phyloP scores from a whole-genome alignment of 306 rosid genomes.

The Casuarina equisetifolia region DNA sequence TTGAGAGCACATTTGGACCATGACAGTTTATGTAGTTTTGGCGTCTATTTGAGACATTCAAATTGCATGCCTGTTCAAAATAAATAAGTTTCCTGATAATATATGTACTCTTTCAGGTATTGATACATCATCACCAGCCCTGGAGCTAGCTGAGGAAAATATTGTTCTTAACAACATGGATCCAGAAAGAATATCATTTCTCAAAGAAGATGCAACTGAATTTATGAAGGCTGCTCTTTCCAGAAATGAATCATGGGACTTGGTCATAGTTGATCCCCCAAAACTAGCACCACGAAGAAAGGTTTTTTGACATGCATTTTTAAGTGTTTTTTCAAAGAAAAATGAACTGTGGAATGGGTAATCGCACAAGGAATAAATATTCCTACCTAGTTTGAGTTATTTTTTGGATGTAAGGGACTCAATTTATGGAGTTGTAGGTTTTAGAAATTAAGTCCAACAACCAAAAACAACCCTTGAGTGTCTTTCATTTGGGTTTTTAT shows the following conservation, averaged over 20 bases:
- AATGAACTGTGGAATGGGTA: constrained; percentile 1
- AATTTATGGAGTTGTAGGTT: background rate
- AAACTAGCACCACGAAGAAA: constrained; percentile 85
- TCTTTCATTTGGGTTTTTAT: too few species aligned
- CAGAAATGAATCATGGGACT: constrained; percentile 77
- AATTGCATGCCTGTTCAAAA: constrained; percentile 15
- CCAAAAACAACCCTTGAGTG: background rate
- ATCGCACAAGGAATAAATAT: background rate
- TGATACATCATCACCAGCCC: constrained; percentile 73
- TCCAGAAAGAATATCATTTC: constrained; percentile 66
- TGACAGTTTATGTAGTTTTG: background rate
- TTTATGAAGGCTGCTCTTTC: constrained; percentile 83
- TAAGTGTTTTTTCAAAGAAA: constrained; percentile 2
- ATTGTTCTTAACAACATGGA: constrained; percentile 68
- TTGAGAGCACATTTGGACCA: background rate
- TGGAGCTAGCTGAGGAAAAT: constrained; percentile 90
- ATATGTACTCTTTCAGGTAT: constrained; percentile 50
- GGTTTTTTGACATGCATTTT: constrained; percentile 36
- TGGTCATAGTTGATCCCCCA: constrained; percentile 88
- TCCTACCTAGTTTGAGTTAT: background rate
- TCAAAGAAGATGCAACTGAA: constrained; percentile 66
- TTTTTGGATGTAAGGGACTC: background rate
- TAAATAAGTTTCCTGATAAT: constrained; percentile 14
- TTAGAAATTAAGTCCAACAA: background rate
- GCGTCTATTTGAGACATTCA: background rate